Percentiles rank a stretch among this genome's conserved stretches.
phyloP scores from a whole-genome alignment of 2,329 filamentous ascomycete species.

The Podosphaera leucotricha region DNA sequence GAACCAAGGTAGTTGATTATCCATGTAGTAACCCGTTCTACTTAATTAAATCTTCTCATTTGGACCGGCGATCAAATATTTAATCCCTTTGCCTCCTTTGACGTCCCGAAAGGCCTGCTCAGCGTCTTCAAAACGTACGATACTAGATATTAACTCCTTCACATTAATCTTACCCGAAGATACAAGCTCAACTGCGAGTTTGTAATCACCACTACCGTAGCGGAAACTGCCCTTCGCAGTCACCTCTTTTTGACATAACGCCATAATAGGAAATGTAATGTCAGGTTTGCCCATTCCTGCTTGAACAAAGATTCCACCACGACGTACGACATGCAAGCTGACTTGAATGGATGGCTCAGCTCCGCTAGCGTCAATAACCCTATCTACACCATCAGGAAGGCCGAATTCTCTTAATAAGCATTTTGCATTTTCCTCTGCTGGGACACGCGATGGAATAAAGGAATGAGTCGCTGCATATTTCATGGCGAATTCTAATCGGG shows the following conservation, averaged over 20 bases:
- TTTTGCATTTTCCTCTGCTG: slow-evolving; percentile 50
- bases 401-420: slow-evolving; percentile 38
- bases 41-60: slow-evolving; percentile 19
- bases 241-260: slow-evolving; percentile 71
- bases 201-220: slow-evolving; percentile 73
- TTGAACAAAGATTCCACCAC: slow-evolving; percentile 59
- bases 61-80: slow-evolving; percentile 42
- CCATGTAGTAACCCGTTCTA: neutral
- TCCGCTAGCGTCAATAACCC: slow-evolving; percentile 59
- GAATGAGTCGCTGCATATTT: slow-evolving; percentile 49
- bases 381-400: slow-evolving; percentile 45
- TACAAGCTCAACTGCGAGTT: slow-evolving; percentile 50
- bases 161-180: slow-evolving; percentile 49
- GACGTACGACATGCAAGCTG: slow-evolving; percentile 43
- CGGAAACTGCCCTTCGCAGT: slow-evolving; percentile 73
- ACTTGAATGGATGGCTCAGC: slow-evolving; percentile 60
- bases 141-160: slow-evolving; percentile 58
- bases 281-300: slow-evolving; percentile 76
- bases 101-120: slow-evolving; percentile 75
- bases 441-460: slow-evolving; percentile 36
- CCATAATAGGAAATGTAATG: slow-evolving; percentile 80
- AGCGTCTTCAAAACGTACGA: slow-evolving; percentile 58
- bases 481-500: slow-evolving; percentile 56
- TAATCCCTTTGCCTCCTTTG: slow-evolving; percentile 57
- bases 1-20: neutral